Percentiles rank a stretch among this genome's conserved stretches.
These are phyloP conservation scores for Wickerhamiella bombiphila DNA, from an alignment of 805 yeast genomes.

Conservation along the genomic window DNA sequence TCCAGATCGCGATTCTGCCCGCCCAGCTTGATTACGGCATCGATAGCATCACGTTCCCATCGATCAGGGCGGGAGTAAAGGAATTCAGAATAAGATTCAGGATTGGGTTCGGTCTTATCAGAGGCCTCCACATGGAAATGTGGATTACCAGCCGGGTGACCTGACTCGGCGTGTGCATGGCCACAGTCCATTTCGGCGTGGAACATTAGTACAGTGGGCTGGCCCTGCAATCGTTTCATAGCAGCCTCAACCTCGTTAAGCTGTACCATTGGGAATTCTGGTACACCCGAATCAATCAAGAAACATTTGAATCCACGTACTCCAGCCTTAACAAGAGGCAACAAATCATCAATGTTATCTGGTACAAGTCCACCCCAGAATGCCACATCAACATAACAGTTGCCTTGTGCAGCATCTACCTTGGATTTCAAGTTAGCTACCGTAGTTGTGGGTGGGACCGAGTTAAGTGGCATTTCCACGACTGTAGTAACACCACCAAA, in stretches of 20 bases:
- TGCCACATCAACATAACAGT: constrained; percentile 86
- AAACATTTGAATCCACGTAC: constrained; percentile 92
- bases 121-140: constrained; percentile 1
- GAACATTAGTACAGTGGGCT: constrained; percentile 68
- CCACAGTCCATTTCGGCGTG: constrained; percentile 71
- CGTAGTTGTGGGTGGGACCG: constrained; percentile 90
- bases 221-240: constrained; percentile 43
- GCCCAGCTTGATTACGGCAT: constrained; percentile 51
- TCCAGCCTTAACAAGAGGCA: constrained; percentile 68
- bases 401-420: constrained; percentile 60
- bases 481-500: constrained; percentile 95
- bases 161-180: constrained; percentile 1
- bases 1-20: constrained; percentile 26
- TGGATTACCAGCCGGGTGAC: constrained; percentile 7
- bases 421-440: constrained; percentile 61
- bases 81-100: constrained; percentile 44
- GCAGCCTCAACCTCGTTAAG: constrained; percentile 51
- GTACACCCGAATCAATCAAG: constrained; percentile 84
- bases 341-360: constrained; percentile 48
- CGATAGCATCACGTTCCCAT: constrained; percentile 74
- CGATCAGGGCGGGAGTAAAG: constrained; percentile 81
- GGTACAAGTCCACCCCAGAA: constrained; percentile 97
- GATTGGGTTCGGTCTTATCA: not conserved
- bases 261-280: constrained; percentile 76
- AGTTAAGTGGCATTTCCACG: constrained; percentile 90